phyloP scores from a whole-genome alignment of 441 rosid genomes.

The Biscutella laevigata region DNA sequence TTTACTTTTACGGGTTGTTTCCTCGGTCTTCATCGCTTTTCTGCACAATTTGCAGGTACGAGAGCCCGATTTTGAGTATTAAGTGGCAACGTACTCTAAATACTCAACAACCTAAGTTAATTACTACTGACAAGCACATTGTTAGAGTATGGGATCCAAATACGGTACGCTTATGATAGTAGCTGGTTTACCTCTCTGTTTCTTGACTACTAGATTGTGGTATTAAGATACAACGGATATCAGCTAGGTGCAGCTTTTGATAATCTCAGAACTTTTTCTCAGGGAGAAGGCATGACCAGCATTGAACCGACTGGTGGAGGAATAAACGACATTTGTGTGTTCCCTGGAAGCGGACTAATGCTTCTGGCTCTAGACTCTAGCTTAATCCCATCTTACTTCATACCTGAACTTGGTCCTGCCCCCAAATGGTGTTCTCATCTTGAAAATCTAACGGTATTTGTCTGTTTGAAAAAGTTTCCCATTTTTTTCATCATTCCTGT shows the following conservation, averaged over 20 bases:
- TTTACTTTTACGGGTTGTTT: background rate
- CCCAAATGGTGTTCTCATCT: slow-evolving; percentile 83
- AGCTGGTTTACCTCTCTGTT: background rate
- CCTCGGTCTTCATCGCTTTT: slow-evolving; percentile 9
- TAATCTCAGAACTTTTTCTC: too few species aligned
- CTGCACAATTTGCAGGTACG: slow-evolving; percentile 51
- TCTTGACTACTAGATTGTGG: too few species aligned
- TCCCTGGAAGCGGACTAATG: slow-evolving; percentile 72
- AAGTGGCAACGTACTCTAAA: slow-evolving; percentile 84
- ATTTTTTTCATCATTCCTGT: background rate
- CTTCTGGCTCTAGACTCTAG: slow-evolving; percentile 72
- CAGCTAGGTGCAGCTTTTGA: background rate
- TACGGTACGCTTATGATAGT: slow-evolving; percentile 39
- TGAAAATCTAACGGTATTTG: slow-evolving; percentile 68
- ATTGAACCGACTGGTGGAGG: slow-evolving; percentile 78
- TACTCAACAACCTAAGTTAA: slow-evolving; percentile 60
- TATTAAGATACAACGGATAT: too few species aligned
- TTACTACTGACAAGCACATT: slow-evolving; percentile 70
- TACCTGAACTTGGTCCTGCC: slow-evolving; percentile 90
- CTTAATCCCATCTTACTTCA: slow-evolving; percentile 76
- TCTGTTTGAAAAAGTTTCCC: background rate
- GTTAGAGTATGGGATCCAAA: slow-evolving; percentile 97
- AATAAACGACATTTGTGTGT: slow-evolving; percentile 81
- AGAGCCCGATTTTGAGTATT: slow-evolving; percentile 73
- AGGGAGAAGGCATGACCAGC: slow-evolving; percentile 86